Percentiles rank a stretch among this genome's conserved stretches.
Conservation (phyloP, 331 rosid species). For the Malus hybrid region DNA sequence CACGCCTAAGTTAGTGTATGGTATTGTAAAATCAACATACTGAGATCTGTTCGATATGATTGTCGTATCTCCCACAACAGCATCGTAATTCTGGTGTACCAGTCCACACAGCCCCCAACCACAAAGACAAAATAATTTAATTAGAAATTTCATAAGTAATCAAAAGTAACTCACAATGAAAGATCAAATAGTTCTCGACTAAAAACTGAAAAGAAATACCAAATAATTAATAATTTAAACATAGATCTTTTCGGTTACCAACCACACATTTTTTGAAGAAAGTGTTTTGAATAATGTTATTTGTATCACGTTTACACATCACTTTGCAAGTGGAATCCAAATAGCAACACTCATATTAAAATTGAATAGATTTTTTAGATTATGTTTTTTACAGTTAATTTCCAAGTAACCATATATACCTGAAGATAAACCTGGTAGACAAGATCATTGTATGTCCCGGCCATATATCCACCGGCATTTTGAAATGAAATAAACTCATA, state of each 20-base stretch:
- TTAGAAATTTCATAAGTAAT: background rate
- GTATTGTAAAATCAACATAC: background rate
- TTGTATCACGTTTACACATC: too few species aligned
- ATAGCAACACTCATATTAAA: too few species aligned
- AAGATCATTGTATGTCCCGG: background rate
- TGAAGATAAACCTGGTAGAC: background rate
- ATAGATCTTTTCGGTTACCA: too few species aligned
- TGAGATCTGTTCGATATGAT: background rate
- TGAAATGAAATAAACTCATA: constrained; percentile 11
- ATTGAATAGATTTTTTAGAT: background rate
- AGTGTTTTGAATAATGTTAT: too few species aligned
- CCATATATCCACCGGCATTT: background rate
- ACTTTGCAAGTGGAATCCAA: too few species aligned
- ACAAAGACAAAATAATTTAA: too few species aligned
- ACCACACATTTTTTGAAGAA: too few species aligned
- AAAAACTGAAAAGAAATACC: too few species aligned
- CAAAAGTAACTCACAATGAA: background rate
- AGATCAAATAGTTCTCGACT: background rate
- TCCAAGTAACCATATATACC: background rate
- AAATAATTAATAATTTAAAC: too few species aligned
- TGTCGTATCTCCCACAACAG: background rate
- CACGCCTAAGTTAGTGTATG: constrained; percentile 2
- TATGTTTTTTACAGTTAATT: too few species aligned
- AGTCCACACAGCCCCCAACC: too few species aligned
- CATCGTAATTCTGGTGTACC: background rate